Base-by-base conservation (phyloP, 2,329 filamentous ascomycete species). In the Elsinoe ampelina region DNA sequence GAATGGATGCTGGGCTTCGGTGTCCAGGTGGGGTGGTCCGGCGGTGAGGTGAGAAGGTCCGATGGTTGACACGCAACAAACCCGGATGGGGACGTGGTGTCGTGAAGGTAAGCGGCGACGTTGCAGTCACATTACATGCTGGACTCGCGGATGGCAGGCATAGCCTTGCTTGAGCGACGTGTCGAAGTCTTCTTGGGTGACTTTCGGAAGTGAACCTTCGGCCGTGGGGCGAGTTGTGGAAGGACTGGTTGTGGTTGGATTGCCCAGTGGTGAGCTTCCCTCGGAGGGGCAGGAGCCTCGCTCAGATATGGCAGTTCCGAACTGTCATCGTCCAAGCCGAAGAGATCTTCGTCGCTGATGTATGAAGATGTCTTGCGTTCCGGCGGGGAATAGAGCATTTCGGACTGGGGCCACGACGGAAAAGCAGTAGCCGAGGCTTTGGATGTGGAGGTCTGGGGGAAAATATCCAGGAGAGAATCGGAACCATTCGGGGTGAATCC, bases 291-390 rank as follows among this genome's bases (percentile, higher is more conserved):
- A 36, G 68, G 68, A 39, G 68, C 63, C 51, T 68, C 66, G 52
- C 60, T 62, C 41, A 70, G 61, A 54, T 64, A 68, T 20, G 62
- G 60, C n/a, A 62, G 63, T 22, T 66, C 63, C 10, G 41, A 45
- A 5, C 57, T 45, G 47, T 61, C 58, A 7, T 51, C 54, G 48
- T 69, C 67, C 50, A 66, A 65, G 22, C 68, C 67, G 55, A 69
- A 67, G 15, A 71, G 64, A 50, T 71, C 69, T 54, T 68, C 67
- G 58, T 71, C 69, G 59, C 65, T 68, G 52, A 71, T 64, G 57
- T 71, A 71, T 2, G 68, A 61, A 61, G 63, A 70, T 1, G 67
- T 62, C 22, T 36, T 41, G 55, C 56, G 59, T 19, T 48, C 50
- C 19, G 34, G 57, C 39, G 57, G 47, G 45, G 54, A 45, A 34